phyloP scores from a whole-genome alignment of 129 eudicot genomes.

The Artemisia tridentata region DNA sequence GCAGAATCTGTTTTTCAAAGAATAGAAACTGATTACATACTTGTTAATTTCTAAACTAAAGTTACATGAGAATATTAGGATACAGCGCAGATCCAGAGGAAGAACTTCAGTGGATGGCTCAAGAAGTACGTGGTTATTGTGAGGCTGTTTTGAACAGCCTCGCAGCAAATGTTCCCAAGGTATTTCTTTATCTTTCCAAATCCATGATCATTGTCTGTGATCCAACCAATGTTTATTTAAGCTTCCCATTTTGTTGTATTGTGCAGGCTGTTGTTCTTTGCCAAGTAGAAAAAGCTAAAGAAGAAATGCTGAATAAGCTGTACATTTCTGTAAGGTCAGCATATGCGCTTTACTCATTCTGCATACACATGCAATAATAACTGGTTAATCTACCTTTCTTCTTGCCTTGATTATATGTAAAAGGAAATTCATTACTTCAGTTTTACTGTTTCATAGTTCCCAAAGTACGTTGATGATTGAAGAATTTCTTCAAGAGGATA shows the following conservation, averaged over 20 bases:
- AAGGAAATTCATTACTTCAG: background rate
- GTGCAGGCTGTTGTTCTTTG: conserved; percentile 86
- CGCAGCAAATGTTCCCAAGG: conserved; percentile 95
- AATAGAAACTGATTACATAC: background rate
- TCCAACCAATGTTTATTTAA: background rate
- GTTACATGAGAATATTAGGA: conserved; percentile 44
- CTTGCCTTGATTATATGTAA: background rate
- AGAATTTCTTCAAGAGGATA: conserved; percentile 93
- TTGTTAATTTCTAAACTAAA: background rate
- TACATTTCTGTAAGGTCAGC: conserved; percentile 86
- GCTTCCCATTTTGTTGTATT: conserved; percentile 7
- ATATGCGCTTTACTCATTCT: background rate
- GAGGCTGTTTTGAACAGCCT: conserved; percentile 94
- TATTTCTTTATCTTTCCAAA: conserved; percentile 16
- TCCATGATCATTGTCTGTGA: conserved; percentile 32
- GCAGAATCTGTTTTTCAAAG: no score
- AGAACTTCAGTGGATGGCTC: conserved; percentile 98
- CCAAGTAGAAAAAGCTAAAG: conserved; percentile 92
- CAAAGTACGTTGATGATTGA: conserved; percentile 79
- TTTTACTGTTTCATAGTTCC: conserved; percentile 42
- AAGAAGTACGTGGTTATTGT: conserved; percentile 93
- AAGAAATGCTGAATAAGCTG: conserved; percentile 91
- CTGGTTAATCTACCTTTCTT: background rate
- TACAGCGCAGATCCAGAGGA: conserved; percentile 93
- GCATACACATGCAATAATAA: background rate